phyloP scores from a whole-genome alignment of 2,329 filamentous ascomycete species.

The Pseudogymnoascus pannorum region DNA sequence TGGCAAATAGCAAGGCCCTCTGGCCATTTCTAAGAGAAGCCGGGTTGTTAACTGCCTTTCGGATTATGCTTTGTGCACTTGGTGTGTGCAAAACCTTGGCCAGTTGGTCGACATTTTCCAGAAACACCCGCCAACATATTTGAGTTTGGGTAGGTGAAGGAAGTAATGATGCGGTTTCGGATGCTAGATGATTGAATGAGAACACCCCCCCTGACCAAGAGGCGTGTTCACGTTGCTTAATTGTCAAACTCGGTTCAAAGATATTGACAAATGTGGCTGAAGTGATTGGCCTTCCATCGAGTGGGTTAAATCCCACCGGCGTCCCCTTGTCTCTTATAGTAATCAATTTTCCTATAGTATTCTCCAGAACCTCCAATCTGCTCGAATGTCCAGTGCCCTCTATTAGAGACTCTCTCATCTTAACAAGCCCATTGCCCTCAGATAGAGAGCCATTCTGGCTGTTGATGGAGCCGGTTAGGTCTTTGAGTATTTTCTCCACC shows the following conservation, averaged over 20 bases:
- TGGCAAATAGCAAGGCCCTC: slow-evolving; percentile 40
- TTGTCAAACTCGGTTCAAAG: not conserved
- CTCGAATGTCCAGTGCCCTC: not conserved
- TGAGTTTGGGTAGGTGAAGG: not conserved
- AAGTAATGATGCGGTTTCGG: not conserved
- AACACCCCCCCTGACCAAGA: not conserved
- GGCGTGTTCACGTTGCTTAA: not conserved
- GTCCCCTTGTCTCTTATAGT: not conserved
- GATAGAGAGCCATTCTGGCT: not conserved
- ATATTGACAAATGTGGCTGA: not conserved
- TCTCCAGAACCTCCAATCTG: not conserved
- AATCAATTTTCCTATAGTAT: not conserved
- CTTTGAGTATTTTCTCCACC: not conserved
- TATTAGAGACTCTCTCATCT: not conserved
- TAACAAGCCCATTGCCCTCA: not conserved
- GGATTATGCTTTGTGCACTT: not conserved
- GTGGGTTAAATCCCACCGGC: not conserved
- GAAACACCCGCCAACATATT: not conserved
- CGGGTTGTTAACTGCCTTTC: not conserved
- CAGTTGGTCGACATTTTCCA: slow-evolving; percentile 5
- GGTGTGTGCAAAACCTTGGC: slow-evolving; percentile 4
- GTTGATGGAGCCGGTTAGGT: not conserved
- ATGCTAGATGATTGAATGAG: not conserved
- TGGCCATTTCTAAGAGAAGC: slow-evolving; percentile 59
- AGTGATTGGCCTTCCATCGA: not conserved